phyloP scores from a whole-genome alignment of 2,329 filamentous ascomycete genomes.

The Verticillium longisporum region DNA sequence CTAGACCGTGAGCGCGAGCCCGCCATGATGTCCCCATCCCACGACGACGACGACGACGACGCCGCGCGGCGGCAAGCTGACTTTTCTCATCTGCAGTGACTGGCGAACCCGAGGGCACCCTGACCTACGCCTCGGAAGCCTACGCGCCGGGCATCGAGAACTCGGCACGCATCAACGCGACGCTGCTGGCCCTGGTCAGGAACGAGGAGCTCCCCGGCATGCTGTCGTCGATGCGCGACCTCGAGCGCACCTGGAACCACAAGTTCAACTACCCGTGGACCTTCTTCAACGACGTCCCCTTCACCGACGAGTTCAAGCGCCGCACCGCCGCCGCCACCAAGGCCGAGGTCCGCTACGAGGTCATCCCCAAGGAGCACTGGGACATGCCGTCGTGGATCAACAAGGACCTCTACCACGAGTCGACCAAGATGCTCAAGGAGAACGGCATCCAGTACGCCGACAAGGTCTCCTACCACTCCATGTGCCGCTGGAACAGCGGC shows the following conservation, averaged over 20 bases:
- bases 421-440: conserved; percentile 73
- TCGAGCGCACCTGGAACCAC: conserved; percentile 92
- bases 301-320: conserved; percentile 86
- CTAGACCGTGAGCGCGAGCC: conserved; percentile 62
- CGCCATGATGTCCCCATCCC: background rate
- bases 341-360: conserved; percentile 77
- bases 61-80: background rate
- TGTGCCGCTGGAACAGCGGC: conserved; percentile 99
- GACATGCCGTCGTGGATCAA: conserved; percentile 89
- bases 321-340: conserved; percentile 77
- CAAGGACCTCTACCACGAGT: conserved; percentile 76
- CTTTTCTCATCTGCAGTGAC: conserved; percentile 52
- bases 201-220: conserved; percentile 84
- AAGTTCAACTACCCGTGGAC: conserved; percentile 99
- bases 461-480: conserved; percentile 90
- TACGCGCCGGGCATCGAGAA: conserved; percentile 72
- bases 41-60: background rate
- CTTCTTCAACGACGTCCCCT: conserved; percentile 95
- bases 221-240: conserved; percentile 80
- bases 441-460: conserved; percentile 85
- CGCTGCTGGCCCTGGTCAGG: conserved; percentile 82
- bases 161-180: conserved; percentile 85
- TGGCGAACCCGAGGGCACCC: conserved; percentile 70
- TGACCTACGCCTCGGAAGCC: conserved; percentile 67
- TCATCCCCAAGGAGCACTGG: conserved; percentile 96